Evolutionary conservation across 306 rosid species (phyloP), one percentile per base, ranked within the genome.

Genomic region (Glycine latifolia): DNA sequence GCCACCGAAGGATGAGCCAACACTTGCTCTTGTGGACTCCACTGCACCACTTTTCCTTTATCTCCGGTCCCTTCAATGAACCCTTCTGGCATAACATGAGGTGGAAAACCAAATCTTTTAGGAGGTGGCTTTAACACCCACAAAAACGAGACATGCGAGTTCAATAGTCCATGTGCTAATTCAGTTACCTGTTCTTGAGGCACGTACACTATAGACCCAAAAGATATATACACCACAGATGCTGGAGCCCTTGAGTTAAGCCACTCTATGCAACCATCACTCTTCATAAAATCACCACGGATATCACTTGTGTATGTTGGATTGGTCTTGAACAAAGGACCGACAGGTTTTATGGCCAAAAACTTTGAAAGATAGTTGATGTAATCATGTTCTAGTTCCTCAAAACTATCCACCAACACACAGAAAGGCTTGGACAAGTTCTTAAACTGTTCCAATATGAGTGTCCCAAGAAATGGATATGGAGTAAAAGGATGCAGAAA

Each of bases 1-100:
- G 91, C 75, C 9, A 89, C 80, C 0, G 97, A 90, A 4, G 94
- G 85, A 44, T 91, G 94, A 3, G 82, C 80, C 4, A 93, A 11
- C 1, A 93, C 94, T 6, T 88, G 73, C 50, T 86, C 97, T 14
- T 93, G 97, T 35, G 91, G 87, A 6, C 97, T 85, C 97, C 96
- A 93, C 14, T 84, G 47, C 17, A 93, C 92, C 6, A 93, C 78
- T 50, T 75, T 93, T 0, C 94, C 97, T 39, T 60, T 89, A 0
- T 81, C 90, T 13, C 77, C 75, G 0, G 81, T 87, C 35, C 84
- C 85, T 17, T 89, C 90, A 9, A 82, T 4, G 16, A 93, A 88
- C 61, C 87, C 93, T 0, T 85, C 86, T 0, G 93, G 97, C 8
- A 93, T 65, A 66, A 47, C 81, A 2, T 83, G 91, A 1, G 80